Evolutionary conservation across 139 green algal genomes (phyloP), one percentile per base, ranked within the genome.

Genomic region (Mesotaenium endlicherianum): DNA sequence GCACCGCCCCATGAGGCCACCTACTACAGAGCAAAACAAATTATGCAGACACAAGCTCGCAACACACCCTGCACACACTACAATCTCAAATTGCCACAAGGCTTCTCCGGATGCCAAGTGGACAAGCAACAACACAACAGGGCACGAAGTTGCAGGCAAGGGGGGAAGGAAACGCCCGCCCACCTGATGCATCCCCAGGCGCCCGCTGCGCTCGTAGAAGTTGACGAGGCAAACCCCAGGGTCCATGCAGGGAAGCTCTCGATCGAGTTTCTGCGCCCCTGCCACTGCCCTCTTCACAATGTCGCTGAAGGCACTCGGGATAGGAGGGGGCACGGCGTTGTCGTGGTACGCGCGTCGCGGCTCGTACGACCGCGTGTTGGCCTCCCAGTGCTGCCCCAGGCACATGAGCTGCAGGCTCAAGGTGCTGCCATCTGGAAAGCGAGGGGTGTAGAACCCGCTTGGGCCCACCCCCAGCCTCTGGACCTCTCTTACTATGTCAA

Each of bases 371-470:
- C 34, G 34, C 26, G 44, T 49, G 49, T 81, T 87, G 3, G 81
- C 74, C 67, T 87, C 81, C 81, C 81, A 87, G 75, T 87, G 81
- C 78, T 71, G 57, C 67, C 90, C 90, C 55, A 94, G 53, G 49
- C 89, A 92, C 91, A 94, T 94, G 90, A 94, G 93, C 36, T 75
- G 83, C 34, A 93, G 83, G 17, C 57, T n/a, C 49, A 94, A 79
- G 26, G 81, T 34, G 2, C n/a, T 59, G 26, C 90, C 90, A 4
- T 50, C 64, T 1, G 6, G 39, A 80, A 93, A 91, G 3, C 68
- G 83, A 4, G 90, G 91, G 8, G 70, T 81, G 82, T 94, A 94
- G 76, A 93, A 94, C 3, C 91, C 91, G 34, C 91, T 90, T 0
- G 41, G 50, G 5, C 88, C 88, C n/a, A 90, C 31, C 4, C 91